These are phyloP conservation scores for Pichia sporocuriosa DNA, from an alignment of 805 yeast species.

Conservation along the genomic window DNA sequence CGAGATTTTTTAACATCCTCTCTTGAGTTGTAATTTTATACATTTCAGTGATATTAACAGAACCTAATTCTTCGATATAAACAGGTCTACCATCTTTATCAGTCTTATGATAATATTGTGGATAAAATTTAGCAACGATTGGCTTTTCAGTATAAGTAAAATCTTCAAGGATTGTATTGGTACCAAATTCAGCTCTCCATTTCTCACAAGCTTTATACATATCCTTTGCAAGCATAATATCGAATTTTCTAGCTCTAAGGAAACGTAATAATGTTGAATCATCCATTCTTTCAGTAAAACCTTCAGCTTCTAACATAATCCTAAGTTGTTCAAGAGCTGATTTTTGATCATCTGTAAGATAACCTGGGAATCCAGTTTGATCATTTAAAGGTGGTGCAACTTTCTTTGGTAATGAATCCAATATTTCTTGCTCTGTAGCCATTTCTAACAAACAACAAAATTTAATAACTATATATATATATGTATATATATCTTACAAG, in stretches of 20 bases:
- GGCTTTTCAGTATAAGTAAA: conserved; percentile 94
- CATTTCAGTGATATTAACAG: conserved; percentile 85
- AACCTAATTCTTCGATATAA: conserved; percentile 88
- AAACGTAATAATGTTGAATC: conserved; percentile 81
- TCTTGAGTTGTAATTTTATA: conserved; percentile 90
- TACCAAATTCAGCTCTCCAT: conserved; percentile 86
- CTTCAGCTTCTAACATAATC: conserved; percentile 49
- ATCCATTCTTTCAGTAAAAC: conserved; percentile 74
- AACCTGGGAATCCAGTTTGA: conserved; percentile 77
- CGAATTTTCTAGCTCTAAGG: conserved; percentile 93
- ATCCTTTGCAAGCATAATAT: conserved; percentile 63
- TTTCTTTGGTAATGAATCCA: conserved; percentile 32
- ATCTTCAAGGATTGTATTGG: conserved; percentile 78
- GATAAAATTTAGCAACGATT: conserved; percentile 80
- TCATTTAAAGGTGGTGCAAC: conserved; percentile 47
- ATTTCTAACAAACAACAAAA: background rate
- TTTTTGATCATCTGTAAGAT: conserved; percentile 63
- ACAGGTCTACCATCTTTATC: conserved; percentile 97
- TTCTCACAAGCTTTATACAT: conserved; percentile 86
- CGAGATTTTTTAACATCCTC: conserved; percentile 90
- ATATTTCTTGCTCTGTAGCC: conserved; percentile 22
- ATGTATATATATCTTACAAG: background rate
- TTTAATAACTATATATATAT: no score
- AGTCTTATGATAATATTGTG: conserved; percentile 95
- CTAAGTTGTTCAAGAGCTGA: conserved; percentile 52